Evolutionary conservation across 805 yeast genomes (phyloP), one percentile per base, ranked within the genome.

Genomic region (Hanseniaspora jakobsenii): DNA sequence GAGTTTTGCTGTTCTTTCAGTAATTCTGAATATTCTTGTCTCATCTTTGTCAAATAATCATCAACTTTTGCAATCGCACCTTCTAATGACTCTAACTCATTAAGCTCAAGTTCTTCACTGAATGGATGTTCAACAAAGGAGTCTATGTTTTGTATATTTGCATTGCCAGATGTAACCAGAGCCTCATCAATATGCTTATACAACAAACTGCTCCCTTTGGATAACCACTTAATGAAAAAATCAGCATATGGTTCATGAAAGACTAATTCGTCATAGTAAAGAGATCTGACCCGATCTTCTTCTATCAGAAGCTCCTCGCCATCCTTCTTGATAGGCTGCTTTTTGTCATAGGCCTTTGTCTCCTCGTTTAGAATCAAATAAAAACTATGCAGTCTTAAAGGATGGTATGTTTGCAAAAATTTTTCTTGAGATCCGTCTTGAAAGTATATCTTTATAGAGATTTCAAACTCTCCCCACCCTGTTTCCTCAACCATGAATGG

Each of bases 381-480:
- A 58, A 81, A 91, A 0, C 97, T 96, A 65, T 91, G 98, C 27
- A 91, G 69, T 59, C 87, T 84, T 53, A 91, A 66, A 51, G 83
- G 95, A 58, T 91, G 98, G 57, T 85, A 83, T 39, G 91, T 67
- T 32, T 78, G 81, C 37, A 91, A 65, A 60, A 81, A 78, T 65
- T 91, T 91, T 57, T 91, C 98, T 52, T 78, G 79, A 13, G 93
- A 79, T 24, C 83, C 94, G n/a, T 78, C 71, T 30, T 77, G 78
- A 60, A 91, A 91, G 59, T 78, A 87, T 14, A 91, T 74, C 57
- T 87, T 83, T 45, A 91, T 78, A 29, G 82, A 75, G 49, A 91
- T 81, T 56, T 91, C 99, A 62, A 91, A 91, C 61, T 91, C 99
- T 52, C 99, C 99, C 99, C 99, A 91, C 0, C 99, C 99, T 0